Conservation (phyloP, 1,284 basidiomycete genomes). For the Laetiporus sulphureus region DNA sequence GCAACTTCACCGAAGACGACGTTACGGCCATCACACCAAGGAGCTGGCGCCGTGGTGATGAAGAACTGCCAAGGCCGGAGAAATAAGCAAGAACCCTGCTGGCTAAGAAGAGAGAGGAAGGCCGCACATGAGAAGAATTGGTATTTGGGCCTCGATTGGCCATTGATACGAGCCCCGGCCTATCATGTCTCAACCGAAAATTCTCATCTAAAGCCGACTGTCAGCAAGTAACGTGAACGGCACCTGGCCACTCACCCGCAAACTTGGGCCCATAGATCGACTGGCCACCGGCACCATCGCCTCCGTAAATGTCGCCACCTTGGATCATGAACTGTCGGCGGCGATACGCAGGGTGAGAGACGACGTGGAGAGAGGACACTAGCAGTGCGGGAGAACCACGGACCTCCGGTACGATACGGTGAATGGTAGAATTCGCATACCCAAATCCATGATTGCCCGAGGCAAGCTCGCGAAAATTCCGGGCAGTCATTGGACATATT, state of each 20-base stretch:
- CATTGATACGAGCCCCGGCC: slow-evolving; percentile 48
- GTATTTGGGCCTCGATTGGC: slow-evolving; percentile 55
- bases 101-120: not conserved
- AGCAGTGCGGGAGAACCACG: slow-evolving; percentile 6
- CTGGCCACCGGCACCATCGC: slow-evolving; percentile 57
- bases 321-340: slow-evolving; percentile 28
- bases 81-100: not conserved
- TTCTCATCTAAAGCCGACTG: slow-evolving; percentile 28
- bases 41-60: slow-evolving; percentile 57
- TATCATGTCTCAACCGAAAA: slow-evolving; percentile 35
- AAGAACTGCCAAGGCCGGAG: slow-evolving; percentile 44
- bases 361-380: not conserved
- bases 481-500: slow-evolving; percentile 66
- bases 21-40: slow-evolving; percentile 49
- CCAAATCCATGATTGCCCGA: slow-evolving; percentile 69
- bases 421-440: slow-evolving; percentile 65
- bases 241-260: slow-evolving; percentile 15
- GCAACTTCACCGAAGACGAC: slow-evolving; percentile 44
- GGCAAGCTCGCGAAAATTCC: slow-evolving; percentile 89
- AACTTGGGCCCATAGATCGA: slow-evolving; percentile 29
- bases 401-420: slow-evolving; percentile 65
- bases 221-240: not conserved
- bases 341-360: not conserved
- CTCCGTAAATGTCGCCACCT: slow-evolving; percentile 33
- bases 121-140: slow-evolving; percentile 44